Base-by-base conservation (phyloP, 164 flowering plant genomes). In the Magnolia changhungtana region DNA sequence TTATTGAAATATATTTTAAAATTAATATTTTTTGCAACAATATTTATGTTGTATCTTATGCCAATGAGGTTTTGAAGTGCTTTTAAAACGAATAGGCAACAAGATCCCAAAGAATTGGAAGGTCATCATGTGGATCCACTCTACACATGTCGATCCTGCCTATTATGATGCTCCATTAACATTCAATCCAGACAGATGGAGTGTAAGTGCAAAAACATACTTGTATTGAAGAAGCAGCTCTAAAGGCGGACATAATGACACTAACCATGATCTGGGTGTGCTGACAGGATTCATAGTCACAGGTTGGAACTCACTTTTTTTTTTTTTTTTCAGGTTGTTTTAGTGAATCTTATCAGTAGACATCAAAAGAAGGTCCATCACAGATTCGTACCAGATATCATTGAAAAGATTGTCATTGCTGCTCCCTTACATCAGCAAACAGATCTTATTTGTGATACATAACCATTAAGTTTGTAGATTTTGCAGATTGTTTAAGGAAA, bases 71-170 rank as follows among this genome's bases (percentile, higher is more conserved):
- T 68, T 31, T 29, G 50, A 13, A n/a, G 23, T 70, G 27, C 72
- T n/a, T 14, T 70, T 49, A 18, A 70, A 10, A 16, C 14, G 10
- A 59, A 16, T 59, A 76, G 78, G 78, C 20, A 69, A 76, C 55
- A 76, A 45, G 74, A 59, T 76, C 3, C 78, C 78, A 24, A 76
- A 76, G 78, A n/a, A 61, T 24, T 76, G 78, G 78, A 76, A 70
- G 37, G 73, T 76, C 7, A 69, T 76, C 7, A 68, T 76, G 24
- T 76, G 78, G 78, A 69, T 69, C 20, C 78, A 73, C 59, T 76
- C 78, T 8, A 59, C 59, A 37, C 78, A 76, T 50, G 55, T 76
- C 6, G 78, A 76, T 70, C 21, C 78, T 31, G 67, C 66, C 31
- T 70, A 76, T 67, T 76, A 69, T 70, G 73, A 76, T 1, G 67